Evolutionary conservation across 1,284 basidiomycete genomes (phyloP), one percentile per base, ranked within the genome.

Genomic region (Hemileia vastatrix): DNA sequence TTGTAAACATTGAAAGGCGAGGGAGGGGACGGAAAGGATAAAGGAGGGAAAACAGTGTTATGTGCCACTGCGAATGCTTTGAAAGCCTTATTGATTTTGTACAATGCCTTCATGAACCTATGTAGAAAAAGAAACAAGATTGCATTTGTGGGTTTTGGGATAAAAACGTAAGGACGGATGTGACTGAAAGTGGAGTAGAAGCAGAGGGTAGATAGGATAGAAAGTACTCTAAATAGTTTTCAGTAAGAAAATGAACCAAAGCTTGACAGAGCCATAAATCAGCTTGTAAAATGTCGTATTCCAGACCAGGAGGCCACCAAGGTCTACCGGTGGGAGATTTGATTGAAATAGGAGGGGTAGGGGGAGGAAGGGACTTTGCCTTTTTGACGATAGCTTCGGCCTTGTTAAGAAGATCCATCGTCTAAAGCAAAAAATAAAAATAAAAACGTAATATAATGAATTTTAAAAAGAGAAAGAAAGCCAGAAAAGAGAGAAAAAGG

Each of bases 231-330:
- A 47, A 57, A n/a, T 49, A 40, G 9, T 43, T 57, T 47, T 57
- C 56, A 18, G 56, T 32, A 44, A 57, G 19, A 32, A 57, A 57
- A 31, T 49, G 56, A 11, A 57, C 32, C 31, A 57, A 49, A 11
- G 56, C 56, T 40, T 57, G 56, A 33, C 48, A 57, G 24, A 57
- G 48, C 56, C 48, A 48, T 2, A 57, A 23, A 50, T 57, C 56
- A 15, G 56, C 56, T 18, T 49, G 47, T 23, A 57, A 33, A 47
- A 57, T 57, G 33, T 57, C 56, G 32, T 57, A 57, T 23, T 57
- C 56, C 47, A 57, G 32, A 23, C 56, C 56, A 9, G 56, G 56
- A 24, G 32, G 24, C 56, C 56, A 57, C 56, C 56, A 57, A 40
- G 48, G 56, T 8, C 40, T n/a, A n/a, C n/a, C n/a, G n/a, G n/a